A percentile compares a stretch with the other conserved stretches of the same genome.
Evolutionary conservation across 805 yeast species (phyloP).

Genomic region (Candida parachauliodes): DNA sequence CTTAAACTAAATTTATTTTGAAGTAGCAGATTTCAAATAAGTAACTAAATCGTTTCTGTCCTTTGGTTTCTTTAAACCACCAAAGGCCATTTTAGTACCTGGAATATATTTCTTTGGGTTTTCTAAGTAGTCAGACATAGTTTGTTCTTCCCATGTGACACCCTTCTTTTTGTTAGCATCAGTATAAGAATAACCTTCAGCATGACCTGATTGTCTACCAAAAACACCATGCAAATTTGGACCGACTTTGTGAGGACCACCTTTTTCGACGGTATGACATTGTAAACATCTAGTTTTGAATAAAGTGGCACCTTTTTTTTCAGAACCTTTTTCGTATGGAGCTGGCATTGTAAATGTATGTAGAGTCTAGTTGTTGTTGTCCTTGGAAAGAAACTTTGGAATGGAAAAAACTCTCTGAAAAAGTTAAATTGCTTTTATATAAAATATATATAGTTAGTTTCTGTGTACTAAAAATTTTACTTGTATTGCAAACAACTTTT

Average conservation of each 20-base stretch:
- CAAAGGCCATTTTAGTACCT: slow-evolving; percentile 99
- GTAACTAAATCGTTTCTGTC: slow-evolving; percentile 97
- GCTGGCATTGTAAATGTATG: slow-evolving; percentile 36
- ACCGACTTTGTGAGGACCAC: slow-evolving; percentile 98
- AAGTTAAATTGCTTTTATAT: slow-evolving; percentile 3
- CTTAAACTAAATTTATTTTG: background rate
- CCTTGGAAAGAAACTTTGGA: background rate
- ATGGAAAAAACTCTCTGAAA: background rate
- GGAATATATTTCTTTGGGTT: slow-evolving; percentile 99
- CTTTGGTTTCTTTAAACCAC: slow-evolving; percentile 98
- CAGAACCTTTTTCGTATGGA: slow-evolving; percentile 41
- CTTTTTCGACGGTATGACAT: slow-evolving; percentile 95
- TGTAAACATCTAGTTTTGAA: slow-evolving; percentile 99
- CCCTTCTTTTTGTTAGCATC: slow-evolving; percentile 98
- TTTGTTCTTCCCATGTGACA: slow-evolving; percentile 81
- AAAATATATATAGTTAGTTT: background rate
- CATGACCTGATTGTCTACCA: slow-evolving; percentile 89
- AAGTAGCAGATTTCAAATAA: slow-evolving; percentile 57
- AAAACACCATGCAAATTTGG: slow-evolving; percentile 96
- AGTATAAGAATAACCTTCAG: slow-evolving; percentile 92
- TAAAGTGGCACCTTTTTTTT: slow-evolving; percentile 89
- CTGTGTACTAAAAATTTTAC: background rate
- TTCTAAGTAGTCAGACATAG: slow-evolving; percentile 92
- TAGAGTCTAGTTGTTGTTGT: background rate
- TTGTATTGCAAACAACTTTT: slow-evolving; percentile 5